These are phyloP conservation scores for Sarocladiaceae sp. DNA, from an alignment of 2,329 filamentous ascomycete genomes.

Conservation along the genomic window DNA sequence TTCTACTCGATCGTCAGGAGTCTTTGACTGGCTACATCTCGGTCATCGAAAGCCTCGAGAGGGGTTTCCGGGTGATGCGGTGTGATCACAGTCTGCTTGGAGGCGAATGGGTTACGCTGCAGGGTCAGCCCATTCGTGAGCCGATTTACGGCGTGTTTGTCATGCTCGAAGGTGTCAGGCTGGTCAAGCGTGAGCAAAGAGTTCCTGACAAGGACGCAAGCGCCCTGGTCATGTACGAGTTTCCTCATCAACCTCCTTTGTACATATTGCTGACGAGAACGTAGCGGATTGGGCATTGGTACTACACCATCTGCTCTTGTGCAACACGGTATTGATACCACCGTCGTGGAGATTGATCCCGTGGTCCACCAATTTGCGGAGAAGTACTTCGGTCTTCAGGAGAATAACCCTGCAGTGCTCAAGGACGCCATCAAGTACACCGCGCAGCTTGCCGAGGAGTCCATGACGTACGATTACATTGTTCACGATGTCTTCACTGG, in stretches of 20 bases:
- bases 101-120: conserved; percentile 71
- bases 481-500: conserved; percentile 98
- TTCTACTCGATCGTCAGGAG: conserved; percentile 73
- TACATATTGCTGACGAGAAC: conserved; percentile 12
- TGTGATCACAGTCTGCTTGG: conserved; percentile 93
- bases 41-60: conserved; percentile 67
- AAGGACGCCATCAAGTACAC: conserved; percentile 74
- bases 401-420: conserved; percentile 73
- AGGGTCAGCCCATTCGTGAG: conserved; percentile 58
- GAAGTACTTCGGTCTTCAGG: conserved; percentile 74
- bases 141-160: conserved; percentile 95
- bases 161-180: conserved; percentile 84
- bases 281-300: conserved; percentile 81
- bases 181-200: conserved; percentile 51
- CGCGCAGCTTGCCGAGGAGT: conserved; percentile 33
- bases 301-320: conserved; percentile 85
- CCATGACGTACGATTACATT: conserved; percentile 75
- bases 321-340: conserved; percentile 83
- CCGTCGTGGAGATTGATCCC: conserved; percentile 90
- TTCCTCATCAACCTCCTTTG: background rate
- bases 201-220: conserved; percentile 60
- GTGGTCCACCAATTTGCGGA: conserved; percentile 77
- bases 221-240: conserved; percentile 75
- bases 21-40: conserved; percentile 90
- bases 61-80: conserved; percentile 73